Percentiles rank a stretch among this genome's conserved stretches.
These are phyloP conservation scores for Linaria vulgaris DNA, from an alignment of 257 asterid species.

Conservation along the genomic window DNA sequence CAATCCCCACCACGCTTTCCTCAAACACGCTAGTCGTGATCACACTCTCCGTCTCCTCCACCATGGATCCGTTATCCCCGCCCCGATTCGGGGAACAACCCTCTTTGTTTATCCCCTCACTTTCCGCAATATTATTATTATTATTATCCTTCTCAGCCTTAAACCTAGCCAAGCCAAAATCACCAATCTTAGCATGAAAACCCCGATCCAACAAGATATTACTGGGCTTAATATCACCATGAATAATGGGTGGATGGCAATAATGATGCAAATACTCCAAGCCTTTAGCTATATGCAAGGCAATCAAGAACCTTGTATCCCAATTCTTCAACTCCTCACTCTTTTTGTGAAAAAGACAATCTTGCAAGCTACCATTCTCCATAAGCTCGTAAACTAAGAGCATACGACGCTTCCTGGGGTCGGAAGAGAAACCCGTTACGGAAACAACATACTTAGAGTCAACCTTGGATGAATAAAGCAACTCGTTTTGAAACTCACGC, in stretches of 20 bases:
- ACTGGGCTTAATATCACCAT: slow-evolving; percentile 96
- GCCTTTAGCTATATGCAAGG: slow-evolving; percentile 79
- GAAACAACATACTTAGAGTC: slow-evolving; percentile 68
- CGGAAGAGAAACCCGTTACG: slow-evolving; percentile 73
- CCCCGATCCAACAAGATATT: slow-evolving; percentile 63
- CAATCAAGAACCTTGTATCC: slow-evolving; percentile 65
- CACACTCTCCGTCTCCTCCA: slow-evolving; percentile 90
- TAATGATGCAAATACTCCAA: slow-evolving; percentile 83
- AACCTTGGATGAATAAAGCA: slow-evolving; percentile 70
- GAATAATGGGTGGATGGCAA: slow-evolving; percentile 88
- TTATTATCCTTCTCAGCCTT: slow-evolving; percentile 57
- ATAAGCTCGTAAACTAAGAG: slow-evolving; percentile 80
- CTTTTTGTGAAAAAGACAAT: slow-evolving; percentile 79
- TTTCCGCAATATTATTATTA: slow-evolving; percentile 48
- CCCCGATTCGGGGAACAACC: slow-evolving; percentile 24
- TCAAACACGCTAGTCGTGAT: slow-evolving; percentile 61
- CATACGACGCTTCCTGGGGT: slow-evolving; percentile 75
- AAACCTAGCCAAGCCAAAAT: slow-evolving; percentile 91
- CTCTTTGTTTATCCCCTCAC: slow-evolving; percentile 56
- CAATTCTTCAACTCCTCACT: slow-evolving; percentile 67
- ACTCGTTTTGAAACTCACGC: slow-evolving; percentile 96
- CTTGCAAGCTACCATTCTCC: slow-evolving; percentile 94
- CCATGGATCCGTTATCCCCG: slow-evolving; percentile 64
- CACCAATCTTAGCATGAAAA: slow-evolving; percentile 81
- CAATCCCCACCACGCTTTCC: slow-evolving; percentile 48